Base-by-base conservation (phyloP, 73 alveolate species). In the Paramecium pentaurelia region DNA sequence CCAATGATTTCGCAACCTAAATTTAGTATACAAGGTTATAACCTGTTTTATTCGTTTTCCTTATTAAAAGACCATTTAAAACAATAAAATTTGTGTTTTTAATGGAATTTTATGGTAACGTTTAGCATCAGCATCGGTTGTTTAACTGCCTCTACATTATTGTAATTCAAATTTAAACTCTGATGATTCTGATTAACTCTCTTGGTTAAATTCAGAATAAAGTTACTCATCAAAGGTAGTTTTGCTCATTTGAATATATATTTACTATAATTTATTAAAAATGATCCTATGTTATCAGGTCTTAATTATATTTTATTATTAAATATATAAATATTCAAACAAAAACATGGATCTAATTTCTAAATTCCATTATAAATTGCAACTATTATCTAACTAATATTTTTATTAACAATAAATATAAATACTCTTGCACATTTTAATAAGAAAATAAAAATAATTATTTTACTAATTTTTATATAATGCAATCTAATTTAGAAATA, bases 31-130 rank as follows among this genome's bases (percentile, higher is more conserved):
- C 25, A 16, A 6, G 22, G 0, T n/a, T 38, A 20, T 7, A 36
- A 77, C 89, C 38, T 77, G 40, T 44, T 77, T 77, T 40, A 77
- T 77, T 22, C 42, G 42, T 30, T 77, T 77, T 40, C 71, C 89
- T 38, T 77, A 18, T 16, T 9, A 18, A 44, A 77, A 77, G 34
- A 77, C 89, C 71, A 38, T 38, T 11, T 77, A 28, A 44, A 77
- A 77, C 40, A 77, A 59, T 20, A 8, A 22, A 8, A 22, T n/a
- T 42, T 77, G 71, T 34, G 89, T 32, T 77, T 44, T 16, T 27
- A 77, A 22, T 18, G 89, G 89, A 60, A 60, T 60, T 60, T 60
- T 60, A 60, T 60, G 77, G 77, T 60, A 60, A 60, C 77, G 77
- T 60, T 60, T 60, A 60, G 77, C 77, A 20, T 60, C 77, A 0